phyloP scores from a whole-genome alignment of 495 filamentous ascomycete genomes.

The Hypoxylon lienhwacheense region DNA sequence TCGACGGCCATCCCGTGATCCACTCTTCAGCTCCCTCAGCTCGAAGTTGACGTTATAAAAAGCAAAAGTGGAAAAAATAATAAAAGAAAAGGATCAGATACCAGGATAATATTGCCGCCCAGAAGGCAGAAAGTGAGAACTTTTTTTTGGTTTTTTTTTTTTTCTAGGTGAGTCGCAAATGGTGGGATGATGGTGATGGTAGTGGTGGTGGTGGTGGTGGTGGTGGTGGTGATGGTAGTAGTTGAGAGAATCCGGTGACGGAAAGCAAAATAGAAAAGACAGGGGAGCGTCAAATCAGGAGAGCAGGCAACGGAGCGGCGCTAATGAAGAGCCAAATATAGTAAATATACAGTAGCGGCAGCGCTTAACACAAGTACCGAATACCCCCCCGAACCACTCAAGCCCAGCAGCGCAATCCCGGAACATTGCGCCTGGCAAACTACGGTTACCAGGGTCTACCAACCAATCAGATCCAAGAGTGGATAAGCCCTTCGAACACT shows the following conservation, averaged over 20 bases:
- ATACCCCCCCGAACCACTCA: slow-evolving; percentile 29
- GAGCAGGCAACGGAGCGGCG: slow-evolving; percentile 31
- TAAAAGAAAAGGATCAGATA: too few relatives aligned
- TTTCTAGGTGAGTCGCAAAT: too few relatives aligned
- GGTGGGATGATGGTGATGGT: too few relatives aligned
- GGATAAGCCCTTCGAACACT: slow-evolving; percentile 18
- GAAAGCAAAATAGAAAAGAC: slow-evolving; percentile 8
- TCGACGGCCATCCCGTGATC: slow-evolving; percentile 29
- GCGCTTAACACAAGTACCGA: slow-evolving; percentile 36
- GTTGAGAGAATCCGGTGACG: slow-evolving; percentile 22
- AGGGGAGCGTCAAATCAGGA: slow-evolving; percentile 28
- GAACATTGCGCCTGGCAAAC: slow-evolving; percentile 35
- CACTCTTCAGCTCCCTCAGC: slow-evolving; percentile 33
- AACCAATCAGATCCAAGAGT: slow-evolving; percentile 20
- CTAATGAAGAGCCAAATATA: slow-evolving; percentile 36
- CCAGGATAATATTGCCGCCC: too few relatives aligned
- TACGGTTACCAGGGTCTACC: slow-evolving; percentile 9
- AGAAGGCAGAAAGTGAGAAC: too few relatives aligned
- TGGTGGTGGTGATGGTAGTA: slow-evolving; percentile 13
- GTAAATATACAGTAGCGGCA: slow-evolving; percentile 35
- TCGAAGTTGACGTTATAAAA: too few relatives aligned
- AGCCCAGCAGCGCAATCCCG: slow-evolving; percentile 20
- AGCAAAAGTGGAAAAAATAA: too few relatives aligned
- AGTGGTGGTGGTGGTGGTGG: background rate
- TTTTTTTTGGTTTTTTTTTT: too few relatives aligned